phyloP scores from a whole-genome alignment of 1,284 basidiomycete genomes.

The Leccinum angustisporum region DNA sequence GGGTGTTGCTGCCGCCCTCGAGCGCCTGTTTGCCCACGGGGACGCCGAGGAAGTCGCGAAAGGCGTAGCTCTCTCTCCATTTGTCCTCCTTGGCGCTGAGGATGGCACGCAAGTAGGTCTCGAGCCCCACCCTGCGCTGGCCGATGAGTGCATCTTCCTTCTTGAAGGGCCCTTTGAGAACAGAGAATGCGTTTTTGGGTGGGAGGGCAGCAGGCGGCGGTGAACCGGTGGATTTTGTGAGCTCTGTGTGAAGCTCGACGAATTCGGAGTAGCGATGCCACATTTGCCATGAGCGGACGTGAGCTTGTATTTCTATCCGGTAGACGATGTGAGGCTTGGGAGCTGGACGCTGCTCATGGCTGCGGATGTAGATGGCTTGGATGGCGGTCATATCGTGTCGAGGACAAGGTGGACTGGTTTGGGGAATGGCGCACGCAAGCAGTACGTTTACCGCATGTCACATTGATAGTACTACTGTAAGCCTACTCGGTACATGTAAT shows the following conservation, averaged over 20 bases:
- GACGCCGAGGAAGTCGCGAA: slow-evolving; percentile 85
- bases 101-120: slow-evolving; percentile 86
- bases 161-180: slow-evolving; percentile 44
- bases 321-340: slow-evolving; percentile 82
- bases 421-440: not conserved
- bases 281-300: slow-evolving; percentile 89
- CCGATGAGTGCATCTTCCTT: slow-evolving; percentile 55
- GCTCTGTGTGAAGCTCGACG: slow-evolving; percentile 79
- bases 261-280: slow-evolving; percentile 95
- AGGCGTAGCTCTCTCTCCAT: slow-evolving; percentile 82
- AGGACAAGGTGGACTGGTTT: slow-evolving; percentile 11
- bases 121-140: slow-evolving; percentile 74
- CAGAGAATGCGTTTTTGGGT: slow-evolving; percentile 74
- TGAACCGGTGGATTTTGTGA: slow-evolving; percentile 68
- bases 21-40: slow-evolving; percentile 57
- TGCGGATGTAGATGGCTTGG: slow-evolving; percentile 68
- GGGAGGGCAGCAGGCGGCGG: slow-evolving; percentile 78
- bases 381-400: slow-evolving; percentile 59
- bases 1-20: slow-evolving; percentile 33
- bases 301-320: slow-evolving; percentile 76
- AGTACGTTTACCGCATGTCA: slow-evolving; percentile 14
- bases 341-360: slow-evolving; percentile 61
- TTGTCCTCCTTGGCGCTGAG: slow-evolving; percentile 75
- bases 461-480: slow-evolving; percentile 14
- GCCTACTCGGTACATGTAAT: slow-evolving; percentile 3